A percentile compares a stretch with the other conserved stretches of the same genome.
Conservation (phyloP, 1,284 basidiomycete genomes). For the Violaceomyces palustris region DNA sequence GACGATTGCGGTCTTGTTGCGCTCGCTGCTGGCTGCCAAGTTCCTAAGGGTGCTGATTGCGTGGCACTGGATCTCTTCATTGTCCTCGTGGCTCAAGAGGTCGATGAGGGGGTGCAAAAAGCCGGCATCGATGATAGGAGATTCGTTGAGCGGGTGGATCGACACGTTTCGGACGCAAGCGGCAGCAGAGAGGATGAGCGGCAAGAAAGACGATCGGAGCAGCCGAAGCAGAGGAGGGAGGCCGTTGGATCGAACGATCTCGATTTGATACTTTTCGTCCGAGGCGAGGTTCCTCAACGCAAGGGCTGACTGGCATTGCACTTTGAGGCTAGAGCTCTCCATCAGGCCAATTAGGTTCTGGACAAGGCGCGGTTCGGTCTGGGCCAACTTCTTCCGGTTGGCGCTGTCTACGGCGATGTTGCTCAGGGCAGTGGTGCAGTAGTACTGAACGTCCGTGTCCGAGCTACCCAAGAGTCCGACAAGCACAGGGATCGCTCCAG, state of each 20-base stretch:
- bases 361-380: constrained; percentile 90
- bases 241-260: constrained; percentile 95
- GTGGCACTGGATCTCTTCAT: constrained; percentile 99
- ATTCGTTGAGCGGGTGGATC: constrained; percentile 97
- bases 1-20: constrained; percentile 97
- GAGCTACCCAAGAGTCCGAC: constrained; percentile 92
- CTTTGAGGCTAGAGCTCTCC: constrained; percentile 96
- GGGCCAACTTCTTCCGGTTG: constrained; percentile 92
- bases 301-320: constrained; percentile 96
- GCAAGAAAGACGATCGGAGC: constrained; percentile 92
- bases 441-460: constrained; percentile 99
- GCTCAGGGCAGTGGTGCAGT: constrained; percentile 96
- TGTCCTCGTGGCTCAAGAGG: constrained; percentile 92
- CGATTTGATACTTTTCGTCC: constrained; percentile 98
- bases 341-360: constrained; percentile 90
- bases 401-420: constrained; percentile 71
- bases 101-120: constrained; percentile 95
- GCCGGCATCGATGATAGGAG: constrained; percentile 96
- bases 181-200: constrained; percentile 96
- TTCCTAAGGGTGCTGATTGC: constrained; percentile 98
- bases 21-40: constrained; percentile 91
- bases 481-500: constrained; percentile 94
- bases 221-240: constrained; percentile 87
- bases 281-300: constrained; percentile 94
- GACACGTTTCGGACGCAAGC: constrained; percentile 99